Evolutionary conservation across 345 rosid genomes (phyloP).

Genomic region (Citrus reticulata): DNA sequence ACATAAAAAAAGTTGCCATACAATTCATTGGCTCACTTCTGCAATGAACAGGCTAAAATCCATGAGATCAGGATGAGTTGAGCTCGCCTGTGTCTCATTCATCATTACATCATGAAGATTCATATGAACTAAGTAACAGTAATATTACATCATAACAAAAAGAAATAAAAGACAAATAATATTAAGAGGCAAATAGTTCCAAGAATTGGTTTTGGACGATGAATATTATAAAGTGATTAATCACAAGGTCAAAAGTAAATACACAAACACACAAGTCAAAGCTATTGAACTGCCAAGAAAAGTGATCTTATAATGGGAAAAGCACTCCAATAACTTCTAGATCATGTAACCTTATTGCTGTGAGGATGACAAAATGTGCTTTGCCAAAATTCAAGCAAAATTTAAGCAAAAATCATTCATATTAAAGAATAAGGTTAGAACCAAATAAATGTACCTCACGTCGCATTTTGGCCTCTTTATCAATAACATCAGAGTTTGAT

Average conservation of each 20-base stretch:
- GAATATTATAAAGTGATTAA: neutral
- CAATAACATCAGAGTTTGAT: constrained; percentile 22
- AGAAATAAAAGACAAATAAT: neutral
- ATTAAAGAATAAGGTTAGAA: neutral
- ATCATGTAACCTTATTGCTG: neutral
- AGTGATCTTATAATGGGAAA: neutral
- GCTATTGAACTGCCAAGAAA: neutral
- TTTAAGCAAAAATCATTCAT: neutral
- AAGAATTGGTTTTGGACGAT: neutral
- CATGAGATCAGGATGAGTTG: neutral
- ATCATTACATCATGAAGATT: neutral
- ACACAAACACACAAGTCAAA: neutral
- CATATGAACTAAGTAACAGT: neutral
- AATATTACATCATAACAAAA: neutral
- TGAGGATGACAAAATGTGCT: neutral
- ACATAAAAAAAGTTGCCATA: neutral
- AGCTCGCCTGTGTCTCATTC: neutral
- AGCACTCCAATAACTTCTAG: neutral
- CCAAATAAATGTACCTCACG: constrained; percentile 50
- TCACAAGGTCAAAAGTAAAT: neutral
- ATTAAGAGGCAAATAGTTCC: neutral
- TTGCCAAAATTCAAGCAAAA: neutral
- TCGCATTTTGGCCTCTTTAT: constrained; percentile 50
- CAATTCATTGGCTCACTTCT: neutral
- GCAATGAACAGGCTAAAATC: neutral